Base-by-base conservation (phyloP, 1,139 yeast genomes). In the Saccharomyces uvarum region DNA sequence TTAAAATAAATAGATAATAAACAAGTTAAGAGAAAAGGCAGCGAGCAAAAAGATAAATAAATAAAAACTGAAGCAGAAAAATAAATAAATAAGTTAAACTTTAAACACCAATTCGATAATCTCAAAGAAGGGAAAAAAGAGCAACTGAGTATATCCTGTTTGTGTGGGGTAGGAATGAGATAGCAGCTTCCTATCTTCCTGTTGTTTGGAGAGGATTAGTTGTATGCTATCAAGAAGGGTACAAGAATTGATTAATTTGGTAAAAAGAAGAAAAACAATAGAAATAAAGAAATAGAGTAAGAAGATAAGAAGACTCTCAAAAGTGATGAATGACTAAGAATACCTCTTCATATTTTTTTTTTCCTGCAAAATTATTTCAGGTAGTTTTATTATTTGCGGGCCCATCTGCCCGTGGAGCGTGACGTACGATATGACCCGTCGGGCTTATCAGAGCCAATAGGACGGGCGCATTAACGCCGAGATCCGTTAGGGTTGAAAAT, bases 21-120 rank as follows among this genome's bases (percentile, higher is more conserved):
- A 46, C 24, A 49, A 13, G 19, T 19, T 38, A 38, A 38, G 26
- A 24, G 14, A 49, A 19, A 32, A 49, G 21, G 24, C 13, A 16
- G 14, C n/a, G 21, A 49, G 21, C n/a, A 33, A 16, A 49, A 31
- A 48, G 19, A 31, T 32, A 13, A n/a, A 21, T 33, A 24, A 49
- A 49, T 46, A 27, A 46, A 26, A 24, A 24, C 28, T 27, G 42
- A 33, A 49, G 48, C 28, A 49, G 32, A 49, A 49, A 49, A 42
- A 21, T n/a, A 24, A 32, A 49, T 38, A 38, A 38, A 38, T 38
- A 38, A 16, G 44, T 16, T 19, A 38, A 9, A 38, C 44, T 21
- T 38, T 38, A 38, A 38, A 19, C 44, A 38, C 44, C 19, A 7
- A 13, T 13, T 38, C 44, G 9, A 38, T 38, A 24, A 38, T 19